Evolutionary conservation across 176 grass and related monocot species (phyloP).

Genomic region (sorghum (Sorghum bicolor)): DNA sequence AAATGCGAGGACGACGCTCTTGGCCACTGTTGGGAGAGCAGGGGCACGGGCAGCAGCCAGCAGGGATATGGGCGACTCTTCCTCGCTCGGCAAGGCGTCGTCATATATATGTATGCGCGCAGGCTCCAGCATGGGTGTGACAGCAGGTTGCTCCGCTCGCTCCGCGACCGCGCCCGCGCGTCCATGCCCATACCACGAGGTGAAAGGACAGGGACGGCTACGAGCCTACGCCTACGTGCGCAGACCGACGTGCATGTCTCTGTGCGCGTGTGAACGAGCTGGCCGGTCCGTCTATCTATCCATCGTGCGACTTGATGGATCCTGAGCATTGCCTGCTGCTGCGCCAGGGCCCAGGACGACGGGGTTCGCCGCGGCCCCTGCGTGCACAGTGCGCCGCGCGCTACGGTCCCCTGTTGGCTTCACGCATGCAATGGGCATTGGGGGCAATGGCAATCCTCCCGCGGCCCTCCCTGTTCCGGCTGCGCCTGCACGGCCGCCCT

Average conservation of each 20-base stretch:
- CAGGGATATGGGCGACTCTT: too few relatives aligned
- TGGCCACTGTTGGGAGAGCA: not conserved
- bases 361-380: not conserved
- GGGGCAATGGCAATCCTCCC: too few relatives aligned
- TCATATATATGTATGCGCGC: not conserved
- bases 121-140: conserved; percentile 24
- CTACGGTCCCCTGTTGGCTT: not conserved
- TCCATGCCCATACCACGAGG: not conserved
- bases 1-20: not conserved
- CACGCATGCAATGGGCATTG: too few relatives aligned
- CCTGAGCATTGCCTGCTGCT: not conserved
- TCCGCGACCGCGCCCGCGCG: too few relatives aligned
- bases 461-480: too few relatives aligned
- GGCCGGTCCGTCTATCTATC: not conserved
- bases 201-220: conserved; percentile 6
- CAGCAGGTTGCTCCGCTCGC: too few relatives aligned
- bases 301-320: not conserved
- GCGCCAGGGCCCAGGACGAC: too few relatives aligned
- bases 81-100: too few relatives aligned
- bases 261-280: not conserved
- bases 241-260: not conserved
- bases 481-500: not conserved
- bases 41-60: not conserved
- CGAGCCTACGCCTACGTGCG: not conserved
- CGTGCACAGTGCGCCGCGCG: not conserved